Evolutionary conservation across 768 basidiomycete species (phyloP), one percentile per base, ranked within the genome.

Genomic region (Tricholoma saponaceum): DNA sequence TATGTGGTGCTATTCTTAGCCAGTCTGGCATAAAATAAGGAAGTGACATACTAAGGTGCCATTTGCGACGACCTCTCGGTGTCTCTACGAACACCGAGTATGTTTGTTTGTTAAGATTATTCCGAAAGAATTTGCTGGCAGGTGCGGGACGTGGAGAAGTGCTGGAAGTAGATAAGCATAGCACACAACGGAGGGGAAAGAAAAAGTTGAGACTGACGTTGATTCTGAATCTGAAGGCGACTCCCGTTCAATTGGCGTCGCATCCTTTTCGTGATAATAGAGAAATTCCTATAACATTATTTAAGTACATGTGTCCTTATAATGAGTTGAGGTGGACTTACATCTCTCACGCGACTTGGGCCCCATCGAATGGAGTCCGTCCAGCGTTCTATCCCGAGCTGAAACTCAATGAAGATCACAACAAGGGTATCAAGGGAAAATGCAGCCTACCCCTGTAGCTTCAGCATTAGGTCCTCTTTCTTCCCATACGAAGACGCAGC

Each of bases 401-500:
- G 55, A 26, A 62, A 51, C 51, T 49, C 52, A 41, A 54, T 64
- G 58, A 60, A 64, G 57, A 55, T 58, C 44, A 56, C 47, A 18
- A 41, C 30, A 33, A 53, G 56, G 49, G 47, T 53, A 12, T 35
- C 58, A 39, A 32, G 43, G 28, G 59, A 55, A 53, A 30, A 20
- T 58, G 35, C 41, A 41, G 70, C 81, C 66, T 66, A 89, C 86
- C 58, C 87, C 86, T 49, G 82, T 83, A 26, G 83, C 78, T 59
- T 88, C 89, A 51, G 83, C 70, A 60, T 82, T 83, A 13, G 86
- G 79, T 5, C 85, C 84, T 56, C 90, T 79, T 68, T 92, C 90
- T 67, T 92, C 89, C 90, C 90, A 92, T 37, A 92, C 89, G 61
- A 83, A 92, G 32, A 92, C 84, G 57, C 81, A 83, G 13, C 90